Evolutionary conservation across 768 basidiomycete species (phyloP), one percentile per base, ranked within the genome.

Genomic region (Auricularia heimuer): DNA sequence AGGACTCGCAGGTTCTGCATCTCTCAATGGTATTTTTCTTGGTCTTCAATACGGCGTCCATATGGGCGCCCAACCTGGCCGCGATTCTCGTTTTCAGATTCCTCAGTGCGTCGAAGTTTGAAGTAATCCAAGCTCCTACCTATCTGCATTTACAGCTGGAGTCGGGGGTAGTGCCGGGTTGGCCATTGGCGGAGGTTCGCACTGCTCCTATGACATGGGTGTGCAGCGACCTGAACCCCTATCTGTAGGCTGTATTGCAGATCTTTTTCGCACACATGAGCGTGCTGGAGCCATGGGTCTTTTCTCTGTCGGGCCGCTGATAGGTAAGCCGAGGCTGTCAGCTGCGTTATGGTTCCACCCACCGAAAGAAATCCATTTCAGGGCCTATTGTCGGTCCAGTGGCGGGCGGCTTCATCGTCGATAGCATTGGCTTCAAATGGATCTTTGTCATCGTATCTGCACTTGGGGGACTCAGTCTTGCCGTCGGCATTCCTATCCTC

Each of bases 221-320:
- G 39, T 42, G 39, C 12, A 85, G 82, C n/a, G 88, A 85, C 0
- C 80, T 81, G 3, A 73, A 89, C n/a, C 79, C 83, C 8, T 14
- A 42, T 14, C 29, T 29, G 12, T 21, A 16, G 47, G 47, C 14
- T 51, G 47, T 3, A 21, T 51, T 18, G 47, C 47, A 21, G 89
- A 90, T 70, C 74, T 90, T 16, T 90, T 89, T 68, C 77, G 82
- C 0, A 85, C 84, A 62, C 78, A 75, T 14, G 84, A 86, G 18
- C 79, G 85, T 29, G 85, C 83, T 1, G 81, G 81, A 3, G 87
- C 89, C 3, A 90, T 90, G 88, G 85, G 88, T 0, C 64, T 89
- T 1, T 90, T 83, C 70, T 81, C 74, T 63, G 70, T 89, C 0
- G 88, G 85, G 0, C 87, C 87, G 42, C 77, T 90, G 56, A 76